phyloP scores from a whole-genome alignment of 495 filamentous ascomycete species.

The Hapsidospora chrysogenum region DNA sequence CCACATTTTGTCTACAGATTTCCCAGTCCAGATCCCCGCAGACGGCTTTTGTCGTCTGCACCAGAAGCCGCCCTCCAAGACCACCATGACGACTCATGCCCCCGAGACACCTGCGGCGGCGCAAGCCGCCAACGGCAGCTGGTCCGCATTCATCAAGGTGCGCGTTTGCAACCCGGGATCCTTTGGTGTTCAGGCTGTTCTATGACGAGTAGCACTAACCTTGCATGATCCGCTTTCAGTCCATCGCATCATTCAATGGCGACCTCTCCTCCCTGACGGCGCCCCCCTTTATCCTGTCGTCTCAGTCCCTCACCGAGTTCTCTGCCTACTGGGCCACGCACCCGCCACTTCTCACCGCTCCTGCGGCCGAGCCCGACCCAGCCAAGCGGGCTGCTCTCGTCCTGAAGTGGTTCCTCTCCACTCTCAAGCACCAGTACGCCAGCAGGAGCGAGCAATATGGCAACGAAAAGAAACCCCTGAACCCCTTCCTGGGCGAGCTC shows the following conservation, averaged over 20 bases:
- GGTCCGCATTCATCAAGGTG: conserved; percentile 37
- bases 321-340: conserved; percentile 96
- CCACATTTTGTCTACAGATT: no score
- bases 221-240: conserved; percentile 28
- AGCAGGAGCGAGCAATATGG: conserved; percentile 80
- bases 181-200: no score
- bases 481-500: conserved; percentile 80
- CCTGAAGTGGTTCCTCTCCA: conserved; percentile 93
- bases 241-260: conserved; percentile 91
- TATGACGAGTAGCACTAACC: no score
- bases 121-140: conserved; percentile 24
- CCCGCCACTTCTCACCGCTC: conserved; percentile 72
- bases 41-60: no score
- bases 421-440: conserved; percentile 87
- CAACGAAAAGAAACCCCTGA: conserved; percentile 94
- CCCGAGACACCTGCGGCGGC: conserved; percentile 7
- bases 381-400: conserved; percentile 75
- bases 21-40: no score
- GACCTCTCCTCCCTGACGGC: conserved; percentile 88
- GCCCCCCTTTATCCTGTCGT: conserved; percentile 87
- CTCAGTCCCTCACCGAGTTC: conserved; percentile 84
- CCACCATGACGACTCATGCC: no score
- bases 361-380: conserved; percentile 63
- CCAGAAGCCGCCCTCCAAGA: no score
- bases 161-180: no score